A percentile compares a stretch with the other conserved stretches of the same genome.
Evolutionary conservation across 139 green algal species (phyloP).

Genomic region (Yamagishiella unicocca): DNA sequence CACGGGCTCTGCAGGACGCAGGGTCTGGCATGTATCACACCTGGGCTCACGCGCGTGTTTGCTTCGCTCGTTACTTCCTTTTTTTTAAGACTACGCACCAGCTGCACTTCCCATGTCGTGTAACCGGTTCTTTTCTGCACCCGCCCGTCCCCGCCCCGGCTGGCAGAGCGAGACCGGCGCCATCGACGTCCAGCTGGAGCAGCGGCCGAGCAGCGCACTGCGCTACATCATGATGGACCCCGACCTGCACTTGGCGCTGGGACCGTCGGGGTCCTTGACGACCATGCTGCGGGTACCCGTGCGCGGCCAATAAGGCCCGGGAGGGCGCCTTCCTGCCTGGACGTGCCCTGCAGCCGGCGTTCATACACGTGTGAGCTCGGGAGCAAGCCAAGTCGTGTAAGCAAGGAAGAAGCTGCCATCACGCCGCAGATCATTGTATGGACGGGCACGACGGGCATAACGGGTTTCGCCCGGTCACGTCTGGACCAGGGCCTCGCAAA

Average conservation of each 20-base stretch:
- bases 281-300: background rate
- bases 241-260: background rate
- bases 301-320: too few species aligned
- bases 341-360: too few species aligned
- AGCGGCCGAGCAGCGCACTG: background rate
- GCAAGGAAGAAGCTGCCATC: too few species aligned
- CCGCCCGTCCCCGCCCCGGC: background rate
- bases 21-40: background rate
- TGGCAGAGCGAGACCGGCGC: background rate
- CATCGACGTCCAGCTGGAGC: background rate
- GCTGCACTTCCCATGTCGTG: background rate
- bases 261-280: background rate
- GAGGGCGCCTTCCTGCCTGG: too few species aligned
- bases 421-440: too few species aligned
- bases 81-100: background rate
- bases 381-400: too few species aligned
- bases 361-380: too few species aligned
- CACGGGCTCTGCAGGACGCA: background rate
- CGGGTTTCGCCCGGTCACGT: too few species aligned
- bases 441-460: too few species aligned
- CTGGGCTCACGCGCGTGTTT: background rate
- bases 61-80: background rate
- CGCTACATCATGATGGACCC: conserved; percentile 12
- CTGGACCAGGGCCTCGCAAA: too few species aligned
- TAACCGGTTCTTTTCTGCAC: background rate